Base-by-base conservation (phyloP, 805 yeast species). In the Nakazawaea molendinolei region DNA sequence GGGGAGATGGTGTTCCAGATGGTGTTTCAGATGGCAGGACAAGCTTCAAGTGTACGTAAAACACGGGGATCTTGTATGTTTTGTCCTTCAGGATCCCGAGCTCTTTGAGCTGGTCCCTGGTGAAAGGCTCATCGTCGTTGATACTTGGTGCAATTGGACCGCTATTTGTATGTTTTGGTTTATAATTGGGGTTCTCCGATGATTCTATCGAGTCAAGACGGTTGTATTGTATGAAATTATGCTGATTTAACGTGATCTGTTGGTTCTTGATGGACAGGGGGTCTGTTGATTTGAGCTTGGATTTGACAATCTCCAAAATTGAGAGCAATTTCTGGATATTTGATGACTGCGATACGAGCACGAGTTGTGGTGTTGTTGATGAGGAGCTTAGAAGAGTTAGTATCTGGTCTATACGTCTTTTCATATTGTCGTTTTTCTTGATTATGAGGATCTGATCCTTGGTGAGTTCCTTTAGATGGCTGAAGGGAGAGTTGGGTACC, bases 251-350 rank as follows among this genome's bases (percentile, higher is more conserved):
- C 12, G 19, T 19, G 17, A 28, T 28, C 26, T 28, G 28, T 22
- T 29, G 13, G 5, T 17, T 34, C 8, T 24, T 20, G 8, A 38
- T 8, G 8, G 24, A 17, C 10, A 30, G 23, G 8, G 23, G 20
- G 4, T 29, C 37, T 14, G 23, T 24, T 6, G 10, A 17, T 4
- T 5, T 25, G 32, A 38, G 24, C 21, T 38, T 38, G 24, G 19
- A 31, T 13, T 38, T 38, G 5, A 38, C 23, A 6, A 38, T 33
- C 23, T 33, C 37, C 21, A 38, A 25, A 1, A 38, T 26, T 3
- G 41, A 25, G 14, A 38, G 25, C 31, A 38, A n/a, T 19, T 38
- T 38, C 24, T 38, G 41, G n/a, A 33, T 29, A 13, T 34, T 34
- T 19, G 33, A 24, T 4, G 38, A 29, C 10, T 33, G 34, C 6